phyloP scores from a whole-genome alignment of 768 basidiomycete species.

The Omphalotus guepiniiformis region DNA sequence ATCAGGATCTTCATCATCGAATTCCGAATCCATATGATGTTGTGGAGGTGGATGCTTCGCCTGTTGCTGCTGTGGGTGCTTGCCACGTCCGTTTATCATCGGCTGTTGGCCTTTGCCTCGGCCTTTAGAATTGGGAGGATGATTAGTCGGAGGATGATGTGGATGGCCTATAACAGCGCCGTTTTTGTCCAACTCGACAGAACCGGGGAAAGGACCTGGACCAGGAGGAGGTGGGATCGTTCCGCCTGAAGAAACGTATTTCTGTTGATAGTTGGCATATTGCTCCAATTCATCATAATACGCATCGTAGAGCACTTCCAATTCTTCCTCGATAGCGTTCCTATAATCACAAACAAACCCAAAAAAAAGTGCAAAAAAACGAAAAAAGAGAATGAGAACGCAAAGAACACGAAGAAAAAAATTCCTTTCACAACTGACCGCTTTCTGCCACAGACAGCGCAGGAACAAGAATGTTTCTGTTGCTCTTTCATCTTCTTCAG shows the following conservation, averaged over 20 bases:
- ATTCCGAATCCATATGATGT: conserved; percentile 53
- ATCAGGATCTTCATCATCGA: conserved; percentile 61
- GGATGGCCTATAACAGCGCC: conserved; percentile 56
- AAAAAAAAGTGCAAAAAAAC: conserved; percentile 20
- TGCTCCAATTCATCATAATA: conserved; percentile 99
- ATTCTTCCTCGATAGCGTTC: conserved; percentile 98
- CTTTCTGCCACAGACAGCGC: conserved; percentile 96
- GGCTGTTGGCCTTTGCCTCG: neutral
- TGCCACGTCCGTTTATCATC: conserved; percentile 13
- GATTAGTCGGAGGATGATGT: neutral
- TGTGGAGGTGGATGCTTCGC: conserved; percentile 35
- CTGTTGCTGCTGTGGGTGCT: conserved; percentile 14
- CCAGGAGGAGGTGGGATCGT: conserved; percentile 90
- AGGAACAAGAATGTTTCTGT: conserved; percentile 93
- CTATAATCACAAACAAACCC: conserved; percentile 35
- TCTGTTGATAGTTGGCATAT: conserved; percentile 98
- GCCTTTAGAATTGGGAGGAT: neutral
- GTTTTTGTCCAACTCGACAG: conserved; percentile 93
- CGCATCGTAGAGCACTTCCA: conserved; percentile 99
- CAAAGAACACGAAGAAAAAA: conserved; percentile 22
- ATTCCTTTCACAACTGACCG: conserved; percentile 74
- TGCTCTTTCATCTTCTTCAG: conserved; percentile 99
- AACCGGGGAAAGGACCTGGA: conserved; percentile 97
- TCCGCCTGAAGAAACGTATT: conserved; percentile 87
- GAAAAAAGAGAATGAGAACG: conserved; percentile 19